These are phyloP conservation scores for Coix lacrymajobi DNA, from an alignment of 176 grass and related monocot species.

Conservation along the genomic window DNA sequence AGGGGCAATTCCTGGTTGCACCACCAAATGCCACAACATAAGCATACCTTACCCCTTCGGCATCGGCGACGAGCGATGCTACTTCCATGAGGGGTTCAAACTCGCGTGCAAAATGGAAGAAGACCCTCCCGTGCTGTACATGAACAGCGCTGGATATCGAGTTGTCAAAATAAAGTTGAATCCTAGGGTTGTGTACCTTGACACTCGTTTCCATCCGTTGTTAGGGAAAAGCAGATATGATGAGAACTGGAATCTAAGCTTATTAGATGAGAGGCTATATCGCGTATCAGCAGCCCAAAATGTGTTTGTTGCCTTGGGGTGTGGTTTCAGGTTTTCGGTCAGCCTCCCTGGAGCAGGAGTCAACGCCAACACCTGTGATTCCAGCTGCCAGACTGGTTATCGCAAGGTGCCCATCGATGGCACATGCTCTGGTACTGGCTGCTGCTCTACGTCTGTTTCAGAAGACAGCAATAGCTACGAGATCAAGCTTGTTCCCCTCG, in stretches of 20 bases:
- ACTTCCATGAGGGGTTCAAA: neutral
- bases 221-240: neutral
- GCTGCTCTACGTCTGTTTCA: neutral
- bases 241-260: neutral
- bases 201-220: neutral
- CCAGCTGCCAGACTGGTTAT: neutral
- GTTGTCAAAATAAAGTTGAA: neutral
- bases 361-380: neutral
- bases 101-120: neutral
- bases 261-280: neutral
- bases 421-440: neutral
- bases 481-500: neutral
- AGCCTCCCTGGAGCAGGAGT: neutral
- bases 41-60: neutral
- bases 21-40: neutral
- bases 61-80: neutral
- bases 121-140: neutral
- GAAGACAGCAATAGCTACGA: neutral
- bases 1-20: neutral
- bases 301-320: neutral
- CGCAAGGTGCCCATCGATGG: neutral
- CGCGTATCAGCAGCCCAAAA: neutral
- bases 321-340: neutral
- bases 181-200: neutral
- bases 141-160: neutral